Conservation (phyloP, 208 protist genomes). For the Wallacemonas rigidus region DNA sequence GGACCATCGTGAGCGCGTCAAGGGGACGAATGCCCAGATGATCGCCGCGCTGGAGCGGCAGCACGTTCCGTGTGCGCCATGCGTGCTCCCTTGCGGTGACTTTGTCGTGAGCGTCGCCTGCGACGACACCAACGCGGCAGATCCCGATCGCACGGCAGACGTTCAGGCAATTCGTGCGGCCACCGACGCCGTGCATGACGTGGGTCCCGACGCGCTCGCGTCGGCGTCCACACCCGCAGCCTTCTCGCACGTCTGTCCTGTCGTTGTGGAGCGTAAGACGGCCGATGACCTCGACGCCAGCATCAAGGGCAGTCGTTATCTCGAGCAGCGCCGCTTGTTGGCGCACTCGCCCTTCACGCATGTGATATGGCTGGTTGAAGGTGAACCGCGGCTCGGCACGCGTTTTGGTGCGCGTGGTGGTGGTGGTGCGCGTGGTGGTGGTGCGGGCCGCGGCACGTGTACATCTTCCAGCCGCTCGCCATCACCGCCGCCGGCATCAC, state of each 20-base stretch:
- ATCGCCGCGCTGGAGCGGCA: conserved; percentile 37
- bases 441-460: too few species aligned
- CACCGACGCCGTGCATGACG: background rate
- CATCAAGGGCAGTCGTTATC: conserved; percentile 63
- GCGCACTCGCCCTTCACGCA: conserved; percentile 43
- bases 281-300: conserved; percentile 69
- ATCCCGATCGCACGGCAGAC: too few species aligned
- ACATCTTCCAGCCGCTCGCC: background rate
- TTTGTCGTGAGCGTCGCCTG: conserved; percentile 36
- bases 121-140: background rate
- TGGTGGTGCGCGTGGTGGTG: background rate
- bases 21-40: conserved; percentile 45
- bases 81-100: conserved; percentile 67
- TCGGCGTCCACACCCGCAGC: background rate
- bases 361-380: conserved; percentile 82
- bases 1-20: conserved; percentile 66
- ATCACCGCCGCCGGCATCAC: conserved; percentile 7
- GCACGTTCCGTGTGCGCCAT: conserved; percentile 42
- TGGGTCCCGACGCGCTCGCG: too few species aligned
- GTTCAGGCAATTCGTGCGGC: too few species aligned
- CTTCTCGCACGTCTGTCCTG: conserved; percentile 35
- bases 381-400: conserved; percentile 4
- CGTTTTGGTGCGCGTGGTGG: background rate
- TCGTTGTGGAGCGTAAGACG: conserved; percentile 86
- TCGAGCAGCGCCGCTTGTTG: conserved; percentile 73